Percentiles rank a stretch among this genome's conserved stretches.
These are phyloP conservation scores for Termitomyces sp. DNA, from an alignment of 768 basidiomycete genomes.

Conservation along the genomic window DNA sequence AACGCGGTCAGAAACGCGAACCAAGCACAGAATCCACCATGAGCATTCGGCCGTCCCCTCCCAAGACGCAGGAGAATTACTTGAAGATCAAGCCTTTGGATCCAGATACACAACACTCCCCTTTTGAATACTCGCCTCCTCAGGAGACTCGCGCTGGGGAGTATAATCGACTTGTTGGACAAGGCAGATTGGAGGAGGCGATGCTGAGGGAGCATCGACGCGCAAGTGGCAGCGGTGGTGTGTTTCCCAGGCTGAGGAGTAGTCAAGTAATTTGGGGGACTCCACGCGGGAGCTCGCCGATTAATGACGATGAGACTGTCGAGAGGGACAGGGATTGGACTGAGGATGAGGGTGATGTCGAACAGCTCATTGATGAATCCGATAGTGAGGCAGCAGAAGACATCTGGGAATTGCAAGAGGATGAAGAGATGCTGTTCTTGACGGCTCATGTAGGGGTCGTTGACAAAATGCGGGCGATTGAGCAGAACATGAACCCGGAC, in stretches of 20 bases:
- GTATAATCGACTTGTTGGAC: slow-evolving; percentile 27
- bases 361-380: background rate
- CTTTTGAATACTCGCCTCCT: slow-evolving; percentile 27
- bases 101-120: slow-evolving; percentile 9
- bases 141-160: slow-evolving; percentile 26
- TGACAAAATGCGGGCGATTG: slow-evolving; percentile 22
- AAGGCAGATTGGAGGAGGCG: slow-evolving; percentile 33
- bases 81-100: slow-evolving; percentile 20
- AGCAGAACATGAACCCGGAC: slow-evolving; percentile 20
- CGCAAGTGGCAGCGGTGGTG: slow-evolving; percentile 21
- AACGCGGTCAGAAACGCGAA: background rate
- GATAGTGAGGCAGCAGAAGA: background rate
- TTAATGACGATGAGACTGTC: background rate
- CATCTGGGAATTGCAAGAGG: slow-evolving; percentile 1
- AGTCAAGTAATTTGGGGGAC: background rate
- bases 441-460: slow-evolving; percentile 19
- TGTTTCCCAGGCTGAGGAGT: slow-evolving; percentile 9
- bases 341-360: background rate
- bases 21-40: background rate
- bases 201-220: slow-evolving; percentile 29
- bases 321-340: background rate
- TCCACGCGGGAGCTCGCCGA: background rate
- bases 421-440: slow-evolving; percentile 17
- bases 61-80: slow-evolving; percentile 4
- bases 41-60: slow-evolving; percentile 2